Conservation (phyloP, 129 eudicot genomes). For the Scalesia atractyloides region DNA sequence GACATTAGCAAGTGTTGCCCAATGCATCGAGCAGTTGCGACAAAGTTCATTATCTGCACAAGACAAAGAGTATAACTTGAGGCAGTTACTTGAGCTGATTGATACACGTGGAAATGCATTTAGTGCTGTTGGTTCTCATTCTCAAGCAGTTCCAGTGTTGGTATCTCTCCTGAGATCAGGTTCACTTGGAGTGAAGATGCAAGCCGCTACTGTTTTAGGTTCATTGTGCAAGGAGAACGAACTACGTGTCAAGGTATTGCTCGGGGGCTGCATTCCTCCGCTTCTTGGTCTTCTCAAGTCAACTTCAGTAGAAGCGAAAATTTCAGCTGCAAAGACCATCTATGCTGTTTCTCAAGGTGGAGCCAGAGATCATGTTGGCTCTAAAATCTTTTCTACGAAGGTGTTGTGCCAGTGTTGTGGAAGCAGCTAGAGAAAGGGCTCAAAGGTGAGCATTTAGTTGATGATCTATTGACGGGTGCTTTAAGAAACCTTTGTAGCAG, state of each 20-base stretch:
- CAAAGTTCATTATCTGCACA: conserved; percentile 78
- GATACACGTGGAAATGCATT: conserved; percentile 92
- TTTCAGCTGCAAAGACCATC: conserved; percentile 93
- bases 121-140: conserved; percentile 98
- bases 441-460: conserved; percentile 77
- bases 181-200: conserved; percentile 85
- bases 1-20: conserved; percentile 97
- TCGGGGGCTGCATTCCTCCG: conserved; percentile 99
- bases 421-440: conserved; percentile 79
- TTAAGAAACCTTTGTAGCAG: conserved; percentile 79
- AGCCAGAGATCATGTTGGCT: conserved; percentile 94
- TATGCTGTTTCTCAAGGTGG: conserved; percentile 99
- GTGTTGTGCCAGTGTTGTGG: conserved; percentile 95
- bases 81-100: conserved; percentile 76
- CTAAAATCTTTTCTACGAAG: conserved; percentile 95
- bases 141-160: conserved; percentile 98
- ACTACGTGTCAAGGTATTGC: conserved; percentile 84
- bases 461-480: conserved; percentile 90
- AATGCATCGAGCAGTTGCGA: conserved; percentile 94
- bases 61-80: conserved; percentile 83
- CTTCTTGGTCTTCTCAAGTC: conserved; percentile 91
- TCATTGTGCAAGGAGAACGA: conserved; percentile 97
- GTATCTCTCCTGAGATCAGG: conserved; percentile 97
- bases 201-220: conserved; percentile 91
- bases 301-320: conserved; percentile 84